Percentiles rank a stretch among this genome's conserved stretches.
These are phyloP conservation scores for Otatea glauca DNA, from an alignment of 176 grass and related monocot species.

Conservation along the genomic window DNA sequence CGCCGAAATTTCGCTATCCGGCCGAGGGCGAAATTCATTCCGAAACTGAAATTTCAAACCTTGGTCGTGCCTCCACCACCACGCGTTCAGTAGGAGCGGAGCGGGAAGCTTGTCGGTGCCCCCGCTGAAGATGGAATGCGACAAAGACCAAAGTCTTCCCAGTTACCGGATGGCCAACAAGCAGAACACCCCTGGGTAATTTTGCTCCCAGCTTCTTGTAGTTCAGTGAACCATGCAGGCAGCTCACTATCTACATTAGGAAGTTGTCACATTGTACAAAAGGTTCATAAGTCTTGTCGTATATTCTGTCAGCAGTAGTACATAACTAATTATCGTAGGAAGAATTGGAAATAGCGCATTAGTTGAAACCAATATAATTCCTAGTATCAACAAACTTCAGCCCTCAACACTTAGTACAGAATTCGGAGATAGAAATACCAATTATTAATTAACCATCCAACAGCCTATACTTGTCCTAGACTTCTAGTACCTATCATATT, in stretches of 20 bases:
- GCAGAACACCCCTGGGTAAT: slow-evolving; percentile 88
- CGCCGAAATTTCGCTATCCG: no score
- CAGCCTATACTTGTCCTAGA: not conserved
- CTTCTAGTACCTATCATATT: slow-evolving; percentile 11
- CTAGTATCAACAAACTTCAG: not conserved
- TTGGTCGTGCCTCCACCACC: no score
- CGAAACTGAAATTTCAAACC: no score
- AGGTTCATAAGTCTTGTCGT: not conserved
- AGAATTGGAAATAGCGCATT: slow-evolving; percentile 6
- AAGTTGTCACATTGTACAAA: slow-evolving; percentile 45
- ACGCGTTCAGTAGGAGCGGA: no score
- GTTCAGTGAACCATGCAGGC: slow-evolving; percentile 82
- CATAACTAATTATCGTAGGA: slow-evolving; percentile 17
- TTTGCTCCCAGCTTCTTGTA: slow-evolving; percentile 95
- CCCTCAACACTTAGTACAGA: slow-evolving; percentile 11
- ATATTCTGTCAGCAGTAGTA: slow-evolving; percentile 29
- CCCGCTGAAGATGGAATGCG: no score
- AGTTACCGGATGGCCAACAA: slow-evolving; percentile 90
- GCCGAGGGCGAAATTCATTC: no score
- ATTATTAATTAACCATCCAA: not conserved
- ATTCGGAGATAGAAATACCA: slow-evolving; percentile 23
- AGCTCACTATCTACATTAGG: slow-evolving; percentile 76
- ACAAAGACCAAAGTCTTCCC: slow-evolving; percentile 95
- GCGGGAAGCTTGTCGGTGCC: no score
- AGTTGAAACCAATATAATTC: slow-evolving; percentile 20